These are phyloP conservation scores for Inga oerstediana DNA, from an alignment of 306 rosid genomes.

Conservation along the genomic window DNA sequence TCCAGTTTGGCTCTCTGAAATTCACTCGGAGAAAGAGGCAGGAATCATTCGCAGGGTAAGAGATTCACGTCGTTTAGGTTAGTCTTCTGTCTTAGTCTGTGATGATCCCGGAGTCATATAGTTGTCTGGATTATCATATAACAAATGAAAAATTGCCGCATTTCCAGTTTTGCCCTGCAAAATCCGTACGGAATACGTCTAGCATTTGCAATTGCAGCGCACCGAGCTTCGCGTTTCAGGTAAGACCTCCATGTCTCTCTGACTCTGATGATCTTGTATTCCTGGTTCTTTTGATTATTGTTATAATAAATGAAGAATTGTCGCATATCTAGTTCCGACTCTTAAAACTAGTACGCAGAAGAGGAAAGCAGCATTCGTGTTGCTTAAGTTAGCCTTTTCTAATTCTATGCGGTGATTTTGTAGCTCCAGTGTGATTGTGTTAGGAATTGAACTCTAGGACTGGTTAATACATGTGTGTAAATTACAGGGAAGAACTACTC, in stretches of 20 bases:
- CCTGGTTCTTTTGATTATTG: background rate
- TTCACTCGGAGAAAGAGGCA: background rate
- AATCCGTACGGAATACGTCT: background rate
- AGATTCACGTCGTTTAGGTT: background rate
- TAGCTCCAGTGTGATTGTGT: background rate
- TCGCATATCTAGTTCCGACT: background rate
- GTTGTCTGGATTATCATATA: background rate
- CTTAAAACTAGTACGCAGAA: background rate
- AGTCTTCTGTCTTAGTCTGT: background rate
- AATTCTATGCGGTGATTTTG: background rate
- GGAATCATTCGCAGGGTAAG: background rate
- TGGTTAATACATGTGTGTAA: background rate
- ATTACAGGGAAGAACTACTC: conserved; percentile 4
- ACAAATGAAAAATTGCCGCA: background rate
- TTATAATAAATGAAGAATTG: background rate
- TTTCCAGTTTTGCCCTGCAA: background rate
- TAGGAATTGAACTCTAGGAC: background rate
- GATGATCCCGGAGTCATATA: background rate
- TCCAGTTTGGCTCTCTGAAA: background rate
- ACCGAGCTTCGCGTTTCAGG: background rate
- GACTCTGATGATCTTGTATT: background rate
- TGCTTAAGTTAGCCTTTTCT: conserved; percentile 34
- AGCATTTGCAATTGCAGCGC: background rate
- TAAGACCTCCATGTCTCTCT: background rate
- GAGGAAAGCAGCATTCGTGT: conserved; percentile 10